Conservation (phyloP, 2,329 filamentous ascomycete genomes). For the Trichoderma atrobrunneum region DNA sequence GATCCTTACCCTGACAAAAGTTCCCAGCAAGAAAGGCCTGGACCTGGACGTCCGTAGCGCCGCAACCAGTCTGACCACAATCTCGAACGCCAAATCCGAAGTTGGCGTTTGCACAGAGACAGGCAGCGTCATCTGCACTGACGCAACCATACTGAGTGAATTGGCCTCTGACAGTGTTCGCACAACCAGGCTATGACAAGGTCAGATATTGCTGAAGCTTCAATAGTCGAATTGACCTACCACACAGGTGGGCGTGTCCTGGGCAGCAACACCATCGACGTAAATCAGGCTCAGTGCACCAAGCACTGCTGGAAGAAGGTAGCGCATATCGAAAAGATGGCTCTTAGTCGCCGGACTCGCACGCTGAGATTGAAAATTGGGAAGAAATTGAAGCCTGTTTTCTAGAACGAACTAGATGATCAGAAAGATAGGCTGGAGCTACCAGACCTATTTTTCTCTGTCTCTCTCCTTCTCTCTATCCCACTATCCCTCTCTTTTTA, state of each 20-base stretch:
- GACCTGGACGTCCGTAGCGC: conserved; percentile 30
- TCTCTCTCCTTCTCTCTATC: neutral
- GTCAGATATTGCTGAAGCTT: neutral
- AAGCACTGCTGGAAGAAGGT: conserved; percentile 29
- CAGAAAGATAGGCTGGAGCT: neutral
- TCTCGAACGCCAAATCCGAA: conserved; percentile 35
- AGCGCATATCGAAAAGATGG: conserved; percentile 20
- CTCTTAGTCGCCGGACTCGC: neutral
- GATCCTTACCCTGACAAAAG: conserved; percentile 26
- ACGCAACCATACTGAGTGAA: conserved; percentile 28
- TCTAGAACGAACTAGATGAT: neutral
- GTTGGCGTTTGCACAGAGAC: conserved; percentile 37
- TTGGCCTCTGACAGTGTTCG: conserved; percentile 22
- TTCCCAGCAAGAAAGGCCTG: conserved; percentile 26
- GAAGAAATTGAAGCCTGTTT: neutral
- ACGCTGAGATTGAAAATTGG: neutral
- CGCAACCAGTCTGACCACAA: conserved; percentile 32
- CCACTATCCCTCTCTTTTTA: neutral
- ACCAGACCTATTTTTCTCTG: neutral
- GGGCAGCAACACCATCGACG: conserved; percentile 27
- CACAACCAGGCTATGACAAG: conserved; percentile 25
- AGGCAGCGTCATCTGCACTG: conserved; percentile 34
- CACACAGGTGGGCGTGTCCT: conserved; percentile 28
- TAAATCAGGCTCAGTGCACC: conserved; percentile 31
- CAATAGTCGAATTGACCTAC: conserved; percentile 29